These are phyloP conservation scores for Colletotrichum sp. DNA, from an alignment of 2,329 filamentous ascomycete species.

Conservation along the genomic window DNA sequence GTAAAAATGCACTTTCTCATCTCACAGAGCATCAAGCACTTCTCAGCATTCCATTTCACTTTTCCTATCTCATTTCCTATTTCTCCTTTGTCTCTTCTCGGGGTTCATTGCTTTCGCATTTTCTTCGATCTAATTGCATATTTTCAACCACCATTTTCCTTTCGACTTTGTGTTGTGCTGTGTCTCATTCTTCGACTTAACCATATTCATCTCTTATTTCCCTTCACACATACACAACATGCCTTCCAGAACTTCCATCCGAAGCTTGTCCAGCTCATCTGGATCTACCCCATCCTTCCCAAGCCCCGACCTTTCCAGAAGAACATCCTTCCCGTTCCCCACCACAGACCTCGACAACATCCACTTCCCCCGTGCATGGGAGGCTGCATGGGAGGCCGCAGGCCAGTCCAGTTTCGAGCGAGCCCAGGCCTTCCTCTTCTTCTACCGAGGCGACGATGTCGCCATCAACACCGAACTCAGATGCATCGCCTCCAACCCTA, in stretches of 20 bases:
- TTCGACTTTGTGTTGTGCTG: fast-evolving
- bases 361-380: background rate
- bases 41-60: background rate
- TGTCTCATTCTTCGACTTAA: background rate
- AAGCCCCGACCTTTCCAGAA: background rate
- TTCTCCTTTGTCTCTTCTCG: background rate
- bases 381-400: background rate
- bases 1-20: background rate
- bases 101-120: background rate
- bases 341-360: background rate
- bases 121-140: background rate
- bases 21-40: background rate
- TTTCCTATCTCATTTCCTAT: background rate
- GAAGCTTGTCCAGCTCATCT: background rate
- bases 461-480: constrained; percentile 27
- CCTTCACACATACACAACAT: background rate
- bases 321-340: background rate
- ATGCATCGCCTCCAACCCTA: constrained; percentile 30
- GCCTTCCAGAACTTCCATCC: background rate
- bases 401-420: constrained; percentile 29
- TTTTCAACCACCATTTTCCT: fast-evolving
- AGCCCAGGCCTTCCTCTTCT: constrained; percentile 34
- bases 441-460: constrained; percentile 29
- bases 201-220: background rate
- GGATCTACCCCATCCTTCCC: background rate